Conservation (phyloP, 495 filamentous ascomycete genomes). For the Hypoxylon trugodes region DNA sequence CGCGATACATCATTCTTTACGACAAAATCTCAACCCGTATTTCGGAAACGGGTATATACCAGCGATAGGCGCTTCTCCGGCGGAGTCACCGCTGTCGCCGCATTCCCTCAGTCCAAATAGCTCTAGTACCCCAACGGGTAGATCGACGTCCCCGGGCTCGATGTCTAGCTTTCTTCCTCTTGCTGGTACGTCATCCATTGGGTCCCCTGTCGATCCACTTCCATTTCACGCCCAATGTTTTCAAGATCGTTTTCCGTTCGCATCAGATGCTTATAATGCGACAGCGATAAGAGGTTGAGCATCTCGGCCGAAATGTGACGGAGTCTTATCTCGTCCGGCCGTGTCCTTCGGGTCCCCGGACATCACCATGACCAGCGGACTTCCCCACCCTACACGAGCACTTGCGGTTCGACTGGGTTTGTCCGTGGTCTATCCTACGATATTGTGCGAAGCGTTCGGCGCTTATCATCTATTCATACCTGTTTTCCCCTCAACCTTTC, state of each 20-base stretch:
- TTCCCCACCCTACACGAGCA: not conserved
- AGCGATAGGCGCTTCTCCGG: conserved; percentile 43
- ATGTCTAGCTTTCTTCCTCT: conserved; percentile 41
- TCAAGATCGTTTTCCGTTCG: conserved; percentile 52
- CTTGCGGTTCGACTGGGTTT: not conserved
- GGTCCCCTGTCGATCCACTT: conserved; percentile 36
- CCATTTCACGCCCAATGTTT: conserved; percentile 46
- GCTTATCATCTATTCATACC: not conserved
- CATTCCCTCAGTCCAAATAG: conserved; percentile 23
- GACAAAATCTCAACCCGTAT: conserved; percentile 47
- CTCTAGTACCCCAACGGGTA: conserved; percentile 33
- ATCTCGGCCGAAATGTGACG: not conserved
- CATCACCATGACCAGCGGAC: not conserved
- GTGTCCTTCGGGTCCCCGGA: not conserved
- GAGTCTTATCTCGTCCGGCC: not conserved
- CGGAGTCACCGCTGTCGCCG: conserved; percentile 45
- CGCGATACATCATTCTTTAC: conserved; percentile 52
- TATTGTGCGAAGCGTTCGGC: no score
- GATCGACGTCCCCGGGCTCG: conserved; percentile 37
- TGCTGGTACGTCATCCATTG: conserved; percentile 52
- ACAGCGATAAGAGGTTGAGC: conserved; percentile 48
- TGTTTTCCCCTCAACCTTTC: conserved; percentile 12
- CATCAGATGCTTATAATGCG: conserved; percentile 49
- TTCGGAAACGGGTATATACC: conserved; percentile 41
- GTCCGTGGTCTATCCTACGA: no score